A percentile compares a stretch with the other conserved stretches of the same genome.
Conservation (phyloP, 345 rosid species). For the Populus deltoides region DNA sequence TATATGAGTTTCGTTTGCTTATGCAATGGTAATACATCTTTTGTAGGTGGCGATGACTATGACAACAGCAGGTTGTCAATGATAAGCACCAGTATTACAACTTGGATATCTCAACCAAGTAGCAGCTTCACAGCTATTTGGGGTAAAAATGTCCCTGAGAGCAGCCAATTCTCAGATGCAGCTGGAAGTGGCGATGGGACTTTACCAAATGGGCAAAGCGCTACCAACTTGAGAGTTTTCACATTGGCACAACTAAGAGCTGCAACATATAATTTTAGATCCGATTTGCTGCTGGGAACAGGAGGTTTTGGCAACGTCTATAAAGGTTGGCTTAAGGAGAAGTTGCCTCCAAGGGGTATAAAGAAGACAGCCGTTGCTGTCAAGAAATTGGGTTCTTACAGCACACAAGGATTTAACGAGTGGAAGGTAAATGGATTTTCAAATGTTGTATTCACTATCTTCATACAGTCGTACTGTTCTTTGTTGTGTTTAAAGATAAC, state of each 20-base stretch:
- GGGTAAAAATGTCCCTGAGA: not conserved
- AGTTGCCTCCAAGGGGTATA: not conserved
- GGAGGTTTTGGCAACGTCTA: conserved; percentile 15
- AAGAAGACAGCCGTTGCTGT: conserved; percentile 11
- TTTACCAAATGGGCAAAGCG: not conserved
- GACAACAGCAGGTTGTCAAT: not conserved
- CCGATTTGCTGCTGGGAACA: conserved; percentile 10
- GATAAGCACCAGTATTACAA: conserved; percentile 13
- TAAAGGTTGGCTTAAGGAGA: conserved; percentile 24
- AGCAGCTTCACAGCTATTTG: conserved; percentile 3
- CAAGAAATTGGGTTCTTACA: conserved; percentile 4
- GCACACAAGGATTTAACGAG: conserved; percentile 19
- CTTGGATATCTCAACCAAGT: conserved; percentile 11
- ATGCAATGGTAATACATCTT: not conserved
- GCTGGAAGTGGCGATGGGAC: not conserved
- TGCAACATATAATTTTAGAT: conserved; percentile 16
- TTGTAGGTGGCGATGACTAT: conserved; percentile 1
- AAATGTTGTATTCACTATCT: not conserved
- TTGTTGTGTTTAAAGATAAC: not conserved
- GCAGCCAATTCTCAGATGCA: conserved; percentile 4
- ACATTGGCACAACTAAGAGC: conserved; percentile 14
- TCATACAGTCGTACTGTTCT: not conserved
- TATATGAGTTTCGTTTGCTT: not conserved
- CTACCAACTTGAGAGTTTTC: conserved; percentile 10
- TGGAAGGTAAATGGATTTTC: conserved; percentile 10